Conservation (phyloP, 805 yeast species). For the Candida patagonica region DNA sequence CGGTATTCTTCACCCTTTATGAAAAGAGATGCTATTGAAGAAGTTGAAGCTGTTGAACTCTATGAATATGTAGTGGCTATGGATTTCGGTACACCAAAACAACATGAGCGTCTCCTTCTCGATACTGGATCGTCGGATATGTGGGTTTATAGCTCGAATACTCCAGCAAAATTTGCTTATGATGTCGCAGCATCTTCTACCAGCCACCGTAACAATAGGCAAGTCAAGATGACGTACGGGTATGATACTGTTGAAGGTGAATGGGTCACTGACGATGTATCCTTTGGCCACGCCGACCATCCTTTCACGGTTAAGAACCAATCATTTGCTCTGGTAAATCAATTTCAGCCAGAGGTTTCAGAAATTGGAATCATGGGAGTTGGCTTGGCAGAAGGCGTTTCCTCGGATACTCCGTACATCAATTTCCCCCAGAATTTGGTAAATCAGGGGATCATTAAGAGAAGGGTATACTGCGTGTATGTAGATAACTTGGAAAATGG, state of each 20-base stretch:
- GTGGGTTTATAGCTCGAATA: conserved; percentile 32
- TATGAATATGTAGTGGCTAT: too few relatives aligned
- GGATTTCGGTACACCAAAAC: conserved; percentile 46
- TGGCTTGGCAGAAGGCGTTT: conserved; percentile 23
- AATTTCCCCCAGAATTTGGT: conserved; percentile 59
- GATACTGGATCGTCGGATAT: conserved; percentile 70
- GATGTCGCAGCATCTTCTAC: conserved; percentile 12
- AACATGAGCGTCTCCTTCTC: conserved; percentile 42
- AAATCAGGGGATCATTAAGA: conserved; percentile 33
- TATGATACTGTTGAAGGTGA: conserved; percentile 28
- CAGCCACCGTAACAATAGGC: too few relatives aligned
- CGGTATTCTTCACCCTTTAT: too few relatives aligned
- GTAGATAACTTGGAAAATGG: conserved; percentile 27
- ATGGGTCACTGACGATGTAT: conserved; percentile 54
- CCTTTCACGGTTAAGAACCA: conserved; percentile 1
- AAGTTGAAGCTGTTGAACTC: too few relatives aligned
- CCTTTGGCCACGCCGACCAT: conserved; percentile 38
- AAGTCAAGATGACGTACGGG: neutral
- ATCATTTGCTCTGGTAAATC: conserved; percentile 4
- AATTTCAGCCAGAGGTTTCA: conserved; percentile 1
- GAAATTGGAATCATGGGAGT: conserved; percentile 7
- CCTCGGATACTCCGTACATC: conserved; percentile 32
- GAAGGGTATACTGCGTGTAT: conserved; percentile 39
- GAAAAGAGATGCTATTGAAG: too few relatives aligned
- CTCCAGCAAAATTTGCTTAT: conserved; percentile 4